A percentile compares a stretch with the other conserved stretches of the same genome.
phyloP scores from a whole-genome alignment of 176 grass and related monocot genomes.

The Neostapfia colusana region DNA sequence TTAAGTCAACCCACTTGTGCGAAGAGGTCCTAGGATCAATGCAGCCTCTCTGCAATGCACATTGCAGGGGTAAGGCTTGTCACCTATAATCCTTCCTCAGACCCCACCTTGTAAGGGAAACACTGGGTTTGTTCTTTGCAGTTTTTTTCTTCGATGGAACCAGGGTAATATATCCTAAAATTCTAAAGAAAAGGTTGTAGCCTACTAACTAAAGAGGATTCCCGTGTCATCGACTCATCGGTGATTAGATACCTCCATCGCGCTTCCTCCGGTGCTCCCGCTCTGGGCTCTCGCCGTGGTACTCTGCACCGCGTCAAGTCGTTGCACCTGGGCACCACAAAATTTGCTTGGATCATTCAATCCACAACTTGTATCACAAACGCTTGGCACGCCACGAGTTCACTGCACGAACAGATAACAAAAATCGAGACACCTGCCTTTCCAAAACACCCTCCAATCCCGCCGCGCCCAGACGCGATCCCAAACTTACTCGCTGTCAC shows the following conservation, averaged over 20 bases:
- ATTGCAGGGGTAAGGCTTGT: too few species aligned
- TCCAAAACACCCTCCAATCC: conserved; percentile 33
- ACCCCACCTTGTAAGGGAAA: too few species aligned
- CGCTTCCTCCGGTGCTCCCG: conserved; percentile 43
- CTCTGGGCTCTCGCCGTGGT: conserved; percentile 32
- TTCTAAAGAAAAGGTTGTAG: too few species aligned
- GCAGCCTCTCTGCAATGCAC: too few species aligned
- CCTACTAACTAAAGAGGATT: background rate
- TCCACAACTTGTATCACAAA: background rate
- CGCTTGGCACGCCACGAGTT: background rate
- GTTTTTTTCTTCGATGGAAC: too few species aligned
- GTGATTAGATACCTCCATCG: conserved; percentile 56
- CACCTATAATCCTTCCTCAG: too few species aligned
- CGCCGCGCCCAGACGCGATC: conserved; percentile 35
- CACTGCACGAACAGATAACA: background rate
- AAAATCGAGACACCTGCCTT: conserved; percentile 53
- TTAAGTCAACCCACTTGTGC: too few species aligned
- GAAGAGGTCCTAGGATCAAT: too few species aligned
- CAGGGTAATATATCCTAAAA: too few species aligned
- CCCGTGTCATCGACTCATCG: background rate
- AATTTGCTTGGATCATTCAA: conserved; percentile 30
- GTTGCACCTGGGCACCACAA: conserved; percentile 44
- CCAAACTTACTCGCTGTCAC: conserved; percentile 32
- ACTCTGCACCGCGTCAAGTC: conserved; percentile 35
- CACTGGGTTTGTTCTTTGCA: too few species aligned